Evolutionary conservation across 1,139 yeast genomes (phyloP).

Genomic region (Debaryomycetaceae sp.): DNA sequence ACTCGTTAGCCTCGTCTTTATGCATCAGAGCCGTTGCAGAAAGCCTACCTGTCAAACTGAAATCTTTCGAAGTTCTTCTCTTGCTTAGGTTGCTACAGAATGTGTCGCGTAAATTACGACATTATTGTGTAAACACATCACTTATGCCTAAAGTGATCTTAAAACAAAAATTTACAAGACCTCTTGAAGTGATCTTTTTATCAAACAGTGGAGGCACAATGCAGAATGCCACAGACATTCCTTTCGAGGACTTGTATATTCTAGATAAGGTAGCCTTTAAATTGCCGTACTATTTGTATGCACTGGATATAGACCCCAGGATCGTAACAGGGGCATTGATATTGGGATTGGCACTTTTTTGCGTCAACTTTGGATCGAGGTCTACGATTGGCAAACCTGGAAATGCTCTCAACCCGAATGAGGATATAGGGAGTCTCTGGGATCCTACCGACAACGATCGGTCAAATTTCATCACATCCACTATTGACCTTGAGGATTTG

Average conservation of each 20-base stretch:
- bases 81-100: too few species aligned
- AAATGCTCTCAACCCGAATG: constrained; percentile 40
- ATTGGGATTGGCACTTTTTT: constrained; percentile 19
- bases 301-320: constrained; percentile 3
- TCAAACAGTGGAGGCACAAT: not conserved
- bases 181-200: not conserved
- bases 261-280: not conserved
- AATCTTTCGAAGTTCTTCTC: too few species aligned
- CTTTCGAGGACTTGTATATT: not conserved
- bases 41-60: too few species aligned
- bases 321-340: constrained; percentile 6
- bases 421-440: constrained; percentile 27
- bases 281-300: constrained; percentile 1
- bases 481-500: constrained; percentile 13
- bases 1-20: too few species aligned
- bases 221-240: not conserved
- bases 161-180: not conserved
- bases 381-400: constrained; percentile 42
- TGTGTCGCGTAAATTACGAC: not conserved
- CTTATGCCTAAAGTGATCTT: not conserved
- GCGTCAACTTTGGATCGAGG: constrained; percentile 37
- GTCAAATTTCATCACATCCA: constrained; percentile 14
- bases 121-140: not conserved
- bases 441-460: constrained; percentile 47
- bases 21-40: too few species aligned